A percentile compares a stretch with the other conserved stretches of the same genome.
These are phyloP conservation scores for Leptosphaerulina australis DNA, from an alignment of 2,329 filamentous ascomycete genomes.

Conservation along the genomic window DNA sequence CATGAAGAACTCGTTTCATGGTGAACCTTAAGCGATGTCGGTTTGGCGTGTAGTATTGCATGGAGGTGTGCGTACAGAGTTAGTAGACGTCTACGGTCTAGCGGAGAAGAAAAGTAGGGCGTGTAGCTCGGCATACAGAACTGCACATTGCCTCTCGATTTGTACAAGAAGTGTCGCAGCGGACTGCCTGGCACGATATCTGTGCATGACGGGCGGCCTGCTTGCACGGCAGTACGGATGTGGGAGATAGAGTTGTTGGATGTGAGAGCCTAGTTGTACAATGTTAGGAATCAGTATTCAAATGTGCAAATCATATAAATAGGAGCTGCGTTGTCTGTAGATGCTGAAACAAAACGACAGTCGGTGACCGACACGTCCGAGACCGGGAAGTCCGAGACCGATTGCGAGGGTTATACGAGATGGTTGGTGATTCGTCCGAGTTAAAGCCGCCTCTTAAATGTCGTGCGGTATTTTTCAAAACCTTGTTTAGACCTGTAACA, in stretches of 20 bases:
- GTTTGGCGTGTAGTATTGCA: constrained; percentile 80
- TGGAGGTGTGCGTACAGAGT: constrained; percentile 86
- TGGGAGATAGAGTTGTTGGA: constrained; percentile 76
- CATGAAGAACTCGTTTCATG: constrained; percentile 74
- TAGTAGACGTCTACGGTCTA: constrained; percentile 69
- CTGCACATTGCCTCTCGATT: constrained; percentile 91
- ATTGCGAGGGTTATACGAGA: constrained; percentile 2
- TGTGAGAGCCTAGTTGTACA: constrained; percentile 65
- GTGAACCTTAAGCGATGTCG: constrained; percentile 83
- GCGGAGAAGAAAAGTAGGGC: constrained; percentile 66
- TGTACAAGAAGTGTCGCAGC: constrained; percentile 92
- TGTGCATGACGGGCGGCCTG: constrained; percentile 72
- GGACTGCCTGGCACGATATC: constrained; percentile 81
- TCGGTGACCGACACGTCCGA: no score
- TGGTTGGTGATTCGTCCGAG: constrained; percentile 9
- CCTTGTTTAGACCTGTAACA: no score
- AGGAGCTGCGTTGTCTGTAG: no score
- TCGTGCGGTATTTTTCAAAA: constrained; percentile 14
- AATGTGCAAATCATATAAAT: background rate
- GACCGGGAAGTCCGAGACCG: constrained; percentile 9
- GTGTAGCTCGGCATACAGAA: constrained; percentile 87
- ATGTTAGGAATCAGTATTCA: background rate
- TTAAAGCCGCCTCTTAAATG: constrained; percentile 7
- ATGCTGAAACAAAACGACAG: no score
- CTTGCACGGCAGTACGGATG: constrained; percentile 72